Conservation (phyloP, 345 rosid species). For the Sonneratia caseolaris region DNA sequence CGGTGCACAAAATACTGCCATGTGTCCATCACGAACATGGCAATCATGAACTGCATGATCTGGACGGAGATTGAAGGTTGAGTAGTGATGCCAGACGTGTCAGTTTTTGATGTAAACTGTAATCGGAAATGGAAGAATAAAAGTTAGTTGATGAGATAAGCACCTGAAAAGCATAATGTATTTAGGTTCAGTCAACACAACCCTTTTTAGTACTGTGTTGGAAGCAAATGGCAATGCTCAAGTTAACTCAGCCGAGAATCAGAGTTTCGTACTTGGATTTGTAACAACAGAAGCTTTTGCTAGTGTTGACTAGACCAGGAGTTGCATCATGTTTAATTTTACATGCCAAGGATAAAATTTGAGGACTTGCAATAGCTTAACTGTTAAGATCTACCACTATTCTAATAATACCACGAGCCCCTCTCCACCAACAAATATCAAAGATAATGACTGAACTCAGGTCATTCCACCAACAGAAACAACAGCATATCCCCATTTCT, state of each 20-base stretch:
- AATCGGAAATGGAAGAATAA: neutral
- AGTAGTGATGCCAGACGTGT: conserved; percentile 25
- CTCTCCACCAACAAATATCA: no score
- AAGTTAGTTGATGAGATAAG: neutral
- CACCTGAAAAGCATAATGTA: neutral
- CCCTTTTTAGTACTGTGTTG: no score
- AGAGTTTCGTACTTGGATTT: no score
- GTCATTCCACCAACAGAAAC: neutral
- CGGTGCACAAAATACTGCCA: conserved; percentile 69
- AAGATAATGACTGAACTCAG: neutral
- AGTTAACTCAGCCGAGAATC: no score
- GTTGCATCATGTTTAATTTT: neutral
- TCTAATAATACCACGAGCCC: no score
- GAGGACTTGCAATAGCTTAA: neutral
- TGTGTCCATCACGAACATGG: conserved; percentile 60
- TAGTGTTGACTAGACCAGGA: neutral
- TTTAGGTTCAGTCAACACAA: no score
- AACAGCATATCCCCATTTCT: neutral
- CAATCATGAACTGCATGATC: conserved; percentile 36
- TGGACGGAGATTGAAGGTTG: conserved; percentile 46
- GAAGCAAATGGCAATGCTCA: no score
- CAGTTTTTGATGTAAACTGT: conserved; percentile 44
- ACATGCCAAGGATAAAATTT: neutral
- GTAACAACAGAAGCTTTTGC: neutral
- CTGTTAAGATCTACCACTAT: neutral